Base-by-base conservation (phyloP, 768 basidiomycete species). In the Naematelia aurantialba region DNA sequence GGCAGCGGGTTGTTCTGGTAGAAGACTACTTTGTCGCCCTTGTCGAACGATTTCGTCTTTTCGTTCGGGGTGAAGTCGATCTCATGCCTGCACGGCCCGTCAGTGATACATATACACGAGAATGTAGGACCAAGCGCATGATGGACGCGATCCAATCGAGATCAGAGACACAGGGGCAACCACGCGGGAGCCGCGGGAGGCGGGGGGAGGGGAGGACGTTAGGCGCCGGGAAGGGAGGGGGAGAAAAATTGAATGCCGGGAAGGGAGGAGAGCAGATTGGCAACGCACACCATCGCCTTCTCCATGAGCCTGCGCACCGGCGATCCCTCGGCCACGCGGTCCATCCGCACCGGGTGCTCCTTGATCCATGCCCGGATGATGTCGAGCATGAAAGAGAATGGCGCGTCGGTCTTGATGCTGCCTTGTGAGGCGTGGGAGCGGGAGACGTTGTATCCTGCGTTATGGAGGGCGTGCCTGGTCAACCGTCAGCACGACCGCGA, bases 381-480 rank as follows among this genome's bases (percentile, higher is more conserved):
- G 68, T 94, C 92, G 70, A 89, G 85, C 5, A 98, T 76, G 60
- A 86, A 85, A 25, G 78, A 70, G 30, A 84, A 81, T 1, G 86
- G 80, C 2, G 91, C 94, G 19, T 85, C 82, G 17, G 96, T 96
- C 80, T 98, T 98, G 57, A 99, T 76, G 5, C 91, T 93, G 0
- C 96, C 96, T 3, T 90, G 77, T 19, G 81, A 82, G 0, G 93
- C 91, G 77, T 98, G 96, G 0, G 94, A 94, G 12, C 94, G 86
- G 8, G 94, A 94, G 39, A 96, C 82, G 51, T 82, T 78, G 78
- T 91, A 84, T 8, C 90, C 89, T 8, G 84, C 89, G 69, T 98
- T 85, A 14, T 98, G 82, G 27, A 98, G 81, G 1, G 91, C 96
- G 46, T 91, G 93, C 2, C 91, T 94, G 69, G 12, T 22, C 5